Percentiles rank a stretch among this genome's conserved stretches.
These are phyloP conservation scores for Xylaria scruposa DNA, from an alignment of 495 filamentous ascomycete species.

Conservation along the genomic window DNA sequence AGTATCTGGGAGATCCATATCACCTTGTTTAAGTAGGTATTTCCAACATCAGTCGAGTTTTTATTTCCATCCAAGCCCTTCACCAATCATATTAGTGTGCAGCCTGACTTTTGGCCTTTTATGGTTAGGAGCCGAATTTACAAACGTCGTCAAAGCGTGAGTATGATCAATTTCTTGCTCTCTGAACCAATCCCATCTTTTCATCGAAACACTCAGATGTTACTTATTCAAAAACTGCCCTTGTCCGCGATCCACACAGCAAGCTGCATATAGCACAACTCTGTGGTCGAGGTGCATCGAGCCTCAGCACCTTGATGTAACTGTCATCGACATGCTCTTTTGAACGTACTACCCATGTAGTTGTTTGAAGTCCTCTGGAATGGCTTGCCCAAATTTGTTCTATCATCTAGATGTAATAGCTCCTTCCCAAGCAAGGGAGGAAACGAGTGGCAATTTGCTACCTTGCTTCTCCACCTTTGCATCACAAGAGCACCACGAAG, in stretches of 20 bases:
- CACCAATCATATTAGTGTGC: constrained; percentile 4
- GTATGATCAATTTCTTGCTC: neutral
- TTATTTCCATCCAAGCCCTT: neutral
- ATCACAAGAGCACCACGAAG: neutral
- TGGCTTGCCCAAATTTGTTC: neutral
- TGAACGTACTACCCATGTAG: neutral
- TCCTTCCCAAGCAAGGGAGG: neutral
- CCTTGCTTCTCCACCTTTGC: neutral
- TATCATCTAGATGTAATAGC: constrained; percentile 5
- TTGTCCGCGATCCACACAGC: neutral
- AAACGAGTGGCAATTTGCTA: neutral
- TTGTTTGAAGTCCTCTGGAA: constrained; percentile 1
- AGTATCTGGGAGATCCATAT: neutral
- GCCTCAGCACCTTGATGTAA: neutral
- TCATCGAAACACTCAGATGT: neutral
- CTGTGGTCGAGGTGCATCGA: constrained; percentile 9
- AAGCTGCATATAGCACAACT: too few species aligned
- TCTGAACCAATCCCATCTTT: neutral
- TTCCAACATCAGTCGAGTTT: neutral
- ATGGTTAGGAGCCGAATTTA: constrained; percentile 1
- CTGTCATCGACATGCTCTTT: neutral
- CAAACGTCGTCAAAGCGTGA: constrained; percentile 7
- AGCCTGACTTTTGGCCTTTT: constrained; percentile 18
- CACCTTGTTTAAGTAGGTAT: neutral
- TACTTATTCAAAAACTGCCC: neutral